phyloP scores from a whole-genome alignment of 164 flowering plant species.

The Tinospora cordifolia region DNA sequence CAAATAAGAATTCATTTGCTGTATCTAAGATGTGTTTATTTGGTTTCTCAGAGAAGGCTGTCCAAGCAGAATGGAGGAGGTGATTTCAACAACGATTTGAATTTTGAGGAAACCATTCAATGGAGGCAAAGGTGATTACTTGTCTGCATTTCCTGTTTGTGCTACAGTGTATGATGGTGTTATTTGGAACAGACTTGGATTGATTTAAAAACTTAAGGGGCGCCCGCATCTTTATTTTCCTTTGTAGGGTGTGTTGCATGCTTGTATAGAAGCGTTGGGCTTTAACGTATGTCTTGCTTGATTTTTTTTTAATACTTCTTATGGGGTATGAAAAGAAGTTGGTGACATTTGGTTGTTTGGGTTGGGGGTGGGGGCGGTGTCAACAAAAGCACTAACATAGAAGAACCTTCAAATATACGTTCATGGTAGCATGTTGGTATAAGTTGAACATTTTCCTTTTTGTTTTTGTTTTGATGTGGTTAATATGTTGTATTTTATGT shows the following conservation, averaged over 20 bases:
- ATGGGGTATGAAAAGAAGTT: background rate
- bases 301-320: conserved; percentile 1
- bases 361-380: too few species aligned
- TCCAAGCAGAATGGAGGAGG: conserved; percentile 64
- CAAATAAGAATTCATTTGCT: background rate
- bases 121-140: conserved; percentile 5
- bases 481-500: background rate
- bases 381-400: background rate
- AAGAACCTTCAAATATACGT: background rate
- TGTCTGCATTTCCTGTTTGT: conserved; percentile 10
- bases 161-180: conserved; percentile 13
- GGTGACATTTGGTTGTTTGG: background rate
- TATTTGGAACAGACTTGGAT: conserved; percentile 18
- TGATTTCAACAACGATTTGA: conserved; percentile 19
- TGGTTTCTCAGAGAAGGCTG: conserved; percentile 34
- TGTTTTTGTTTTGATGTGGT: background rate
- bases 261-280: conserved; percentile 16
- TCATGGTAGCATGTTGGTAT: background rate
- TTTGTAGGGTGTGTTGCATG: conserved; percentile 12
- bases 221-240: conserved; percentile 6
- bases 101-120: background rate
- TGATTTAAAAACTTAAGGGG: conserved; percentile 17
- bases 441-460: background rate
- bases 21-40: background rate
- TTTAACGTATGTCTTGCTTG: conserved; percentile 11